Percentiles rank a stretch among this genome's conserved stretches.
Evolutionary conservation across 768 basidiomycete genomes (phyloP).

Genomic region (Panaeolus papilionaceus): DNA sequence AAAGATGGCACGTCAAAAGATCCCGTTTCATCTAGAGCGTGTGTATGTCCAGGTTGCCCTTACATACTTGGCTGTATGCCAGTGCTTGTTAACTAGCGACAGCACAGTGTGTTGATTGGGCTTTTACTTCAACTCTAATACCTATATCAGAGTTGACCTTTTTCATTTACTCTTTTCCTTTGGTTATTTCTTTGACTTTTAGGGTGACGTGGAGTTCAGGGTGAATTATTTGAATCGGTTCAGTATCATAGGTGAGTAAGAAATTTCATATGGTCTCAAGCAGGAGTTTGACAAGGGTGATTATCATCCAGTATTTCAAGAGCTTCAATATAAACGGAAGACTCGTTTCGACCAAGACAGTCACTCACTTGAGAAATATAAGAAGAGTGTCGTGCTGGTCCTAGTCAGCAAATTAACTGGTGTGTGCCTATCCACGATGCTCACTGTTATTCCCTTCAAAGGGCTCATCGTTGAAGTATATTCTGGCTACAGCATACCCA

Average conservation of each 20-base stretch:
- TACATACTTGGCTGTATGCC: slow-evolving; percentile 8
- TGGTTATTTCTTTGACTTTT: neutral
- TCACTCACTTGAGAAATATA: neutral
- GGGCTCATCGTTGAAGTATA: neutral
- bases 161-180: neutral
- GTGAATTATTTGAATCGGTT: neutral
- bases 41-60: slow-evolving; percentile 2
- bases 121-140: neutral
- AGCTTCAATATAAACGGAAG: neutral
- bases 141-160: neutral
- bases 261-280: neutral
- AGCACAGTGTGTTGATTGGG: neutral
- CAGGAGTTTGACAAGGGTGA: neutral
- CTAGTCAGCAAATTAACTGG: neutral
- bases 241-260: slow-evolving; percentile 1
- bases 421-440: neutral
- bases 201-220: neutral
- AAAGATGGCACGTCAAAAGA: slow-evolving; percentile 13
- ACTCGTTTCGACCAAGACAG: neutral
- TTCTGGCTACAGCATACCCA: neutral
- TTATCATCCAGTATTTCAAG: neutral
- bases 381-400: neutral
- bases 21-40: slow-evolving; percentile 10
- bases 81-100: neutral
- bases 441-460: neutral